phyloP scores from a whole-genome alignment of 495 filamentous ascomycete genomes.

The Neohortaea acidophila region DNA sequence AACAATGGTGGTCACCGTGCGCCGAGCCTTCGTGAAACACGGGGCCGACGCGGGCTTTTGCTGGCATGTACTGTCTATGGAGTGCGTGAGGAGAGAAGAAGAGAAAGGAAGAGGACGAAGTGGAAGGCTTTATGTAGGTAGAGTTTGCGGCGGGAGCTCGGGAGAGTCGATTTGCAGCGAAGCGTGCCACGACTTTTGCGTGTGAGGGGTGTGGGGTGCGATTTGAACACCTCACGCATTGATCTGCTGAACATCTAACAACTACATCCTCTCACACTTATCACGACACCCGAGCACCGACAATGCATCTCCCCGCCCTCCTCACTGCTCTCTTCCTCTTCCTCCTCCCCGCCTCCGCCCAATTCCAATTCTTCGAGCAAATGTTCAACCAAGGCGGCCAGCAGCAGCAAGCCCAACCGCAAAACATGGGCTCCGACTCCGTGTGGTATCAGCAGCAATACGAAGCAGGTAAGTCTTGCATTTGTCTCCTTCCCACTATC shows the following conservation, averaged over 20 bases:
- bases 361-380: conserved; percentile 67
- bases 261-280: background rate
- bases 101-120: background rate
- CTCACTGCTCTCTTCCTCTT: conserved; percentile 33
- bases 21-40: conserved; percentile 9
- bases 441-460: conserved; percentile 60
- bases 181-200: background rate
- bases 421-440: conserved; percentile 68
- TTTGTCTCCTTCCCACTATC: conserved; percentile 1
- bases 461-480: conserved; percentile 35
- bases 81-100: conserved; percentile 9
- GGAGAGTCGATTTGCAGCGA: background rate
- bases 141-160: background rate
- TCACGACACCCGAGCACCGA: background rate
- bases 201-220: background rate
- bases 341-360: conserved; percentile 38
- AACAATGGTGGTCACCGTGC: conserved; percentile 6
- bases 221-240: background rate
- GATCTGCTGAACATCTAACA: background rate
- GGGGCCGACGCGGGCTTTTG: conserved; percentile 2
- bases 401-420: conserved; percentile 46
- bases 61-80: conserved; percentile 17
- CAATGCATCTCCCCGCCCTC: conserved; percentile 14
- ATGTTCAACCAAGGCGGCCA: conserved; percentile 53
- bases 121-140: background rate